These are phyloP conservation scores for Thamnidium elegans DNA, from an alignment of 192 early-diverging fungal species.

Conservation along the genomic window DNA sequence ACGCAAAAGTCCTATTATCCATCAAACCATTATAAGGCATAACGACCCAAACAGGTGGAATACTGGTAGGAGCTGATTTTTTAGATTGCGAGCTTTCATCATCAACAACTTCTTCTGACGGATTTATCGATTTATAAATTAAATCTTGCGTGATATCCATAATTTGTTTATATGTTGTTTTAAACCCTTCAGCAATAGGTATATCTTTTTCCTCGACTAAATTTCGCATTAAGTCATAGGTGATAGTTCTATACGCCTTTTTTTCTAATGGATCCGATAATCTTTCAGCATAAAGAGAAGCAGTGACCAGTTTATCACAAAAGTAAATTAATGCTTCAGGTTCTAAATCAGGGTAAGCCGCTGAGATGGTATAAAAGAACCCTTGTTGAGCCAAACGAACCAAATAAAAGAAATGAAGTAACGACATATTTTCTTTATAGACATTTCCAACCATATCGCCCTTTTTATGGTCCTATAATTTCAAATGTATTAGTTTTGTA, in stretches of 20 bases:
- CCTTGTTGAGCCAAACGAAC: slow-evolving; percentile 19
- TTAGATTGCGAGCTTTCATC: background rate
- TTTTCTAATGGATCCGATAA: background rate
- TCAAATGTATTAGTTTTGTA: background rate
- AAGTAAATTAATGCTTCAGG: slow-evolving; percentile 9
- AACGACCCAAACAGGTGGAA: slow-evolving; percentile 18
- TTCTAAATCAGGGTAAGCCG: slow-evolving; percentile 8
- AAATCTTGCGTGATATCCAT: background rate
- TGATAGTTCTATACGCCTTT: background rate
- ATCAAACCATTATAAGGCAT: slow-evolving; percentile 19
- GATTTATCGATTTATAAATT: background rate
- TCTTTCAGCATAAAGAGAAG: background rate
- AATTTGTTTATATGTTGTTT: slow-evolving; percentile 12
- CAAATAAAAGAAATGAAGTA: slow-evolving; percentile 17
- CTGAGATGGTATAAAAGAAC: background rate
- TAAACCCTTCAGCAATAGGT: slow-evolving; percentile 5
- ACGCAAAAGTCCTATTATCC: background rate
- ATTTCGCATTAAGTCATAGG: background rate
- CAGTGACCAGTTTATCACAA: slow-evolving; percentile 11
- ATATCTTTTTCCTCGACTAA: background rate
- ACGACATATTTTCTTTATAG: background rate
- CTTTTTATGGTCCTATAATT: background rate
- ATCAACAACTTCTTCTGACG: background rate
- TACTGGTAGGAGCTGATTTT: background rate
- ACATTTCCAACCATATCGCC: background rate